phyloP scores from a whole-genome alignment of 768 basidiomycete genomes.

The Calocybe gangraenosa region DNA sequence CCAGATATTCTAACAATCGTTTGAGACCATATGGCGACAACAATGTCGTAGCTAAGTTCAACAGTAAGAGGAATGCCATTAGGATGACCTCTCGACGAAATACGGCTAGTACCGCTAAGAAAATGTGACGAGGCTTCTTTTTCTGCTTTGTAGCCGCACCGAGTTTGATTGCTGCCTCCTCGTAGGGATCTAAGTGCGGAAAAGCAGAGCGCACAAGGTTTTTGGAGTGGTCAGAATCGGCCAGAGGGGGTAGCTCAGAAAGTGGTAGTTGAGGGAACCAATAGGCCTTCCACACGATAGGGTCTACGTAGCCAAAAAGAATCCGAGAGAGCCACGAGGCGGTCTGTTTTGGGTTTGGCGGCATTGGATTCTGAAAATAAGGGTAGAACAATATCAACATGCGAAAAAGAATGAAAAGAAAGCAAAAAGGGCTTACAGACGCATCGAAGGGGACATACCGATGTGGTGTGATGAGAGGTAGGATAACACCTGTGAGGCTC shows the following conservation, averaged over 20 bases:
- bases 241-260: slow-evolving; percentile 57
- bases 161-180: slow-evolving; percentile 23
- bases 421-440: slow-evolving; percentile 22
- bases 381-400: background rate
- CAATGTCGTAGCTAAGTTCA: slow-evolving; percentile 21
- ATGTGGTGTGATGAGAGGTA: slow-evolving; percentile 53
- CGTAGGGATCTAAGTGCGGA: slow-evolving; percentile 16
- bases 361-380: slow-evolving; percentile 25
- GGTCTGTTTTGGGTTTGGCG: slow-evolving; percentile 45
- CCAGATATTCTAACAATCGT: slow-evolving; percentile 33
- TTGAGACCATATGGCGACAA: slow-evolving; percentile 36
- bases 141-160: slow-evolving; percentile 32
- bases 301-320: slow-evolving; percentile 51
- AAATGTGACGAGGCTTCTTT: slow-evolving; percentile 30
- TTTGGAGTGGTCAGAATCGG: slow-evolving; percentile 48
- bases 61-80: slow-evolving; percentile 22
- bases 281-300: slow-evolving; percentile 40
- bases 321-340: slow-evolving; percentile 38
- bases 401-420: background rate
- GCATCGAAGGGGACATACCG: slow-evolving; percentile 55
- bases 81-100: slow-evolving; percentile 27
- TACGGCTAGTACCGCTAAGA: slow-evolving; percentile 36
- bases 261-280: slow-evolving; percentile 39
- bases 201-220: slow-evolving; percentile 23
- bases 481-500: slow-evolving; percentile 36